Conservation (phyloP, 306 rosid species). For the Castanopsis chinensis region DNA sequence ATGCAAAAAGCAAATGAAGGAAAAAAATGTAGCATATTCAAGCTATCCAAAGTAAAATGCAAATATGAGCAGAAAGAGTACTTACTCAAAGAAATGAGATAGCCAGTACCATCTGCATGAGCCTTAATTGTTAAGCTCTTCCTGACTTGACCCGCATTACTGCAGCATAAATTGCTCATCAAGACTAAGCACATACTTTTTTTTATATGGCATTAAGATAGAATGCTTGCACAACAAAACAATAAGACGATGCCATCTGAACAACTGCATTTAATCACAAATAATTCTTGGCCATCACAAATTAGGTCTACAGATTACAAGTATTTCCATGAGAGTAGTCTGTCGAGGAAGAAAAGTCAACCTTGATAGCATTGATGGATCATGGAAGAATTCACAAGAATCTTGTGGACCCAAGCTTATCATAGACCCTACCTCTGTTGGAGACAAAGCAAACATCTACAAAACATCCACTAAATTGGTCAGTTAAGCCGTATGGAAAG, state of each 20-base stretch:
- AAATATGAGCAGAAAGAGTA: not conserved
- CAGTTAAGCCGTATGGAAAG: constrained; percentile 10
- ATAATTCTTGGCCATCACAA: constrained; percentile 11
- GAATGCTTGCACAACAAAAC: not conserved
- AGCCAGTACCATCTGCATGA: constrained; percentile 60
- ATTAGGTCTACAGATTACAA: not conserved
- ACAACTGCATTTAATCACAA: constrained; percentile 14
- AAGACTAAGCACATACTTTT: constrained; percentile 20
- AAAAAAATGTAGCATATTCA: not conserved
- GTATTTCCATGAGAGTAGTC: not conserved
- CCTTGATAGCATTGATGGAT: constrained; percentile 89
- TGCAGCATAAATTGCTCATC: constrained; percentile 39
- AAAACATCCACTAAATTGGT: constrained; percentile 15
- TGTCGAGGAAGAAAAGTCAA: constrained; percentile 24
- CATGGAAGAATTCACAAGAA: constrained; percentile 92
- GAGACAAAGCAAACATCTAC: constrained; percentile 70
- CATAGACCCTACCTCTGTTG: constrained; percentile 88
- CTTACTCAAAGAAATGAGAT: constrained; percentile 84
- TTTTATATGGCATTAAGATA: constrained; percentile 13
- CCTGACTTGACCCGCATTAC: constrained; percentile 95
- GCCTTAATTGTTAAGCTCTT: constrained; percentile 83
- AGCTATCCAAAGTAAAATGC: not conserved
- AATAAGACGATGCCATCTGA: constrained; percentile 10
- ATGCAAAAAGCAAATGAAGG: not conserved
- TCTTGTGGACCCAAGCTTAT: constrained; percentile 75